Conservation (phyloP, 1,284 basidiomycete species). For the Trichosporon sp. region DNA sequence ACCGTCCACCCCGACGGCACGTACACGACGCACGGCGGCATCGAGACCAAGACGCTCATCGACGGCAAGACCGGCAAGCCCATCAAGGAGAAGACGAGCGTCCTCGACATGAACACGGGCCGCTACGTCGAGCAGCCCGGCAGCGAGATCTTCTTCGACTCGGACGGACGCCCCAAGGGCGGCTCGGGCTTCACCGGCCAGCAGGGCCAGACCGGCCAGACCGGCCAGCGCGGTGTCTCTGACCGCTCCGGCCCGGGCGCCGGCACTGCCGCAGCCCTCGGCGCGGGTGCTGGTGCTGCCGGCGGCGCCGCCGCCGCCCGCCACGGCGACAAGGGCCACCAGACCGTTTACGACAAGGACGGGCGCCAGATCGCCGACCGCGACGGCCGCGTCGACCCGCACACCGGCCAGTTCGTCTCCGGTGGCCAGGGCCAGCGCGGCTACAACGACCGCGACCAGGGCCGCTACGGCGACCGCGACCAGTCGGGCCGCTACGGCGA, state of each 20-base stretch:
- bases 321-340: conserved; percentile 3
- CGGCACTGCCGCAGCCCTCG: not conserved
- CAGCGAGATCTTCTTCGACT: conserved; percentile 2
- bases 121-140: conserved; percentile 1
- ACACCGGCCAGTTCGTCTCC: not conserved
- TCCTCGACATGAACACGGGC: conserved; percentile 1
- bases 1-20: conserved; percentile 1
- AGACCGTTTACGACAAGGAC: conserved; percentile 3
- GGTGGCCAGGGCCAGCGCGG: not conserved
- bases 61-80: conserved; percentile 2
- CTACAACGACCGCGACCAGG: not conserved
- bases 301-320: not conserved
- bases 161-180: not conserved
- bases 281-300: not conserved
- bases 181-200: not conserved
- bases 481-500: not conserved
- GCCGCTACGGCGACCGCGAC: not conserved
- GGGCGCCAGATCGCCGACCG: not conserved
- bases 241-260: not conserved
- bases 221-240: not conserved
- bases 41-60: conserved; percentile 3
- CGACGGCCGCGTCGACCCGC: not conserved
- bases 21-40: conserved; percentile 1
- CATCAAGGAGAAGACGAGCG: not conserved
- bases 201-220: not conserved